A percentile compares a stretch with the other conserved stretches of the same genome.
These are phyloP conservation scores for Lycium barbarum DNA, from an alignment of 257 asterid species.

Conservation along the genomic window DNA sequence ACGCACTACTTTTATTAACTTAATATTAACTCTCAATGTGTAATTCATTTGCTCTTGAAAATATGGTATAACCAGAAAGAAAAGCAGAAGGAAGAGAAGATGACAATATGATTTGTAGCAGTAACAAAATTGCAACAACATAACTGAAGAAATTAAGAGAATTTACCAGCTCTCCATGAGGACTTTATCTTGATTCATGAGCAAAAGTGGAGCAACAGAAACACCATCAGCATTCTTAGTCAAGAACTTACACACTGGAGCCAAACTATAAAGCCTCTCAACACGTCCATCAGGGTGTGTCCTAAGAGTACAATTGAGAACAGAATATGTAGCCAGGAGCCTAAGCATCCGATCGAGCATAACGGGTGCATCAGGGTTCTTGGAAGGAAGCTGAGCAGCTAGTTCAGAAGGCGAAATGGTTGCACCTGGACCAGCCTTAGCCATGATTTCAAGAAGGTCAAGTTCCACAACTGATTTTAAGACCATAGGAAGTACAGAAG, in stretches of 20 bases:
- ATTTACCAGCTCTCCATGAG: constrained; percentile 88
- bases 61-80: neutral
- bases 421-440: constrained; percentile 65
- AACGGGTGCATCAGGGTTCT: constrained; percentile 55
- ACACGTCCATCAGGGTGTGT: constrained; percentile 51
- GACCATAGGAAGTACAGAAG: constrained; percentile 78
- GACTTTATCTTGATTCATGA: constrained; percentile 86
- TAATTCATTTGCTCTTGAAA: too few species aligned
- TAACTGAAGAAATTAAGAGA: neutral
- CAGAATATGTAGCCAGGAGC: constrained; percentile 61
- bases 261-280: constrained; percentile 62
- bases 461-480: constrained; percentile 75
- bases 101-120: neutral
- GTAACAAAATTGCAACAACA: neutral
- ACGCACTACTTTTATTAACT: too few species aligned
- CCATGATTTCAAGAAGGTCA: constrained; percentile 72
- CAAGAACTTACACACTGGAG: constrained; percentile 68
- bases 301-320: constrained; percentile 54
- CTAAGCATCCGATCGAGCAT: constrained; percentile 82
- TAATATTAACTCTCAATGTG: too few species aligned
- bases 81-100: neutral
- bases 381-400: constrained; percentile 57
- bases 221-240: constrained; percentile 75
- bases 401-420: constrained; percentile 60
- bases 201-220: constrained; percentile 67